Evolutionary conservation across 306 rosid species (phyloP), one percentile per base, ranked within the genome.

Genomic region (Elaeagnus macrophylla): DNA sequence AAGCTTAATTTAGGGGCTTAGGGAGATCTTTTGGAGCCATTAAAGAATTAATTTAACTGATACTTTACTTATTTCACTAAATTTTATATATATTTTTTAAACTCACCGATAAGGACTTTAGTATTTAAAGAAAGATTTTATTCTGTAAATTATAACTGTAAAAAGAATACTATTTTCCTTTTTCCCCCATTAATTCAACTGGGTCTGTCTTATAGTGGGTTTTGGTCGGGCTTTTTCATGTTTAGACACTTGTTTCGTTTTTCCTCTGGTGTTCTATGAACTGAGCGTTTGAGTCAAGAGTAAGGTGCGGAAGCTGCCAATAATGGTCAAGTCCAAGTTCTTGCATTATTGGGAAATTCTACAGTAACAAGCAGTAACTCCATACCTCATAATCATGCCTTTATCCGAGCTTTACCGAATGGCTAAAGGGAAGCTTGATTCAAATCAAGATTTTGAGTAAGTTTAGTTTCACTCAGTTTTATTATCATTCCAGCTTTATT

Each of bases 371-470:
- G 45, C 38, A 18, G 56, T 51, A 70, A 64, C 72, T 70, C 60
- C 63, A 47, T n/a, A 54, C 52, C 58, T 49, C 39, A 53, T 68
- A 10, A 67, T 55, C 67, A 87, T 91, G 99, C 96, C 99, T 76
- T 64, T 91, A 14, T 82, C 85, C 40, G 97, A 91, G 79, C 77
- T 87, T 37, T 84, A 77, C 70, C 83, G 85, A 55, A 53, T 82
- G 65, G 75, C 84, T 43, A 76, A 77, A 72, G 80, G 75, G 53
- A 80, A 76, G 56, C 71, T 79, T 65, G 86, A 76, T 57, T 62
- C 83, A 11, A 47, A 44, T 69, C 67, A 57, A 53, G 94, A 86
- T 60, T 69, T 80, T 17, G 71, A 69, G 99, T 91, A 87, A 77
- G 96, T 73, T 62, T 70, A 40, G 45, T 71, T 55, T 48, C 32